Evolutionary conservation across 371 early-diverging fungal species (phyloP), one percentile per base, ranked within the genome.

Genomic region (Funneliformis caledonium): DNA sequence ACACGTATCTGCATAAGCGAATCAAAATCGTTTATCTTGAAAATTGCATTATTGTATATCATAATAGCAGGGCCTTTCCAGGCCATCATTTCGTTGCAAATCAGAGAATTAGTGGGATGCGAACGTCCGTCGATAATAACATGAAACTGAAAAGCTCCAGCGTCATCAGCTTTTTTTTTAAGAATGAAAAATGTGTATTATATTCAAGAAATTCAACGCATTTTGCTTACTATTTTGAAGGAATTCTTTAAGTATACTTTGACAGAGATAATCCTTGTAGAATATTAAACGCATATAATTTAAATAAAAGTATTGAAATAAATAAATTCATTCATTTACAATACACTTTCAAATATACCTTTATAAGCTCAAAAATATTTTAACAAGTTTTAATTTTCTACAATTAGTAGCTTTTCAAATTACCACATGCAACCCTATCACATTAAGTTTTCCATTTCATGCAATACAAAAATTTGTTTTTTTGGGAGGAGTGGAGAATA

Each of bases 391-490:
- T 60, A 94, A 79, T 81, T 89, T 86, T 5, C 89, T 90, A 6
- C 89, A 2, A 92, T 88, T 1, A 96, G 89, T 4, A 96, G 85
- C 81, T 93, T 93, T 81, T 97, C 97, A 81, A 94, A 2, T 86
- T 86, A 16, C 96, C 96, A 37, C 91, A 91, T 6, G 96, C 96
- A 96, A 97, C 5, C 96, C 97, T 64, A 97, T 90, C 7, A 97
- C 93, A 14, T 96, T 83, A 4, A 96, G 86, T 52, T 96, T 92
- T 4, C 94, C 97, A 83, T 93, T 94, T 93, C 95, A 96, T 19
- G 94, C 95, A 19, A 92, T 37, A n/a, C 10, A 52, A 70, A 12
- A 16, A 70, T 43, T 70, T n/a, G n/a, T n/a, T n/a, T n/a, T n/a
- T n/a, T n/a, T n/a, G n/a, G n/a, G n/a, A n/a, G n/a, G n/a, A n/a